Conservation (phyloP, 176 grass and related monocot genomes). For the Raddia guianensis region DNA sequence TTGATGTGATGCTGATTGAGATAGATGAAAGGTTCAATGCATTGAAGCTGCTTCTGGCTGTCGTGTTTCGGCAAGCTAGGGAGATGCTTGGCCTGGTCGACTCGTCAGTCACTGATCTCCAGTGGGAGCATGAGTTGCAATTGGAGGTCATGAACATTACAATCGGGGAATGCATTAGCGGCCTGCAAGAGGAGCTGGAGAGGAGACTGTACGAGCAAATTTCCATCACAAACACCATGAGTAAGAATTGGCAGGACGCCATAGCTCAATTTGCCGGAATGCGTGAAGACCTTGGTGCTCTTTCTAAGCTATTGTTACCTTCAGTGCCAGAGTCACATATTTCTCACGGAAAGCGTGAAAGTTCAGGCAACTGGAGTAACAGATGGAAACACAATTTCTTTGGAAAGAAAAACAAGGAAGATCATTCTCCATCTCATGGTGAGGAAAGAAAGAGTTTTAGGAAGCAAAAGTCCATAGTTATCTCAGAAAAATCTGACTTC, state of each 20-base stretch:
- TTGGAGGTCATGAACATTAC: conserved; percentile 56
- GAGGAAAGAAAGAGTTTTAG: conserved; percentile 61
- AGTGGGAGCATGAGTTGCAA: conserved; percentile 78
- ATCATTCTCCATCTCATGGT: conserved; percentile 47
- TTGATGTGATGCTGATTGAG: conserved; percentile 59
- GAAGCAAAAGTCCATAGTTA: conserved; percentile 55
- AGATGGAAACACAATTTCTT: conserved; percentile 78
- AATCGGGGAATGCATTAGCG: conserved; percentile 61
- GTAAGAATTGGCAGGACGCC: conserved; percentile 72
- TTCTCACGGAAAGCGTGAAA: conserved; percentile 55
- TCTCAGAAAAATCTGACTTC: conserved; percentile 78
- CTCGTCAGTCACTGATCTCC: conserved; percentile 54
- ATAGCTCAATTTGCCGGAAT: conserved; percentile 59
- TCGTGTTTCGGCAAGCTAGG: conserved; percentile 62
- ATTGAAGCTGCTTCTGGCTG: conserved; percentile 61
- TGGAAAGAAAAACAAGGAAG: conserved; percentile 62
- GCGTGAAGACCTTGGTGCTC: conserved; percentile 70
- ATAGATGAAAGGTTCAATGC: conserved; percentile 74
- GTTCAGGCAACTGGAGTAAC: conserved; percentile 61
- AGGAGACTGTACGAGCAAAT: conserved; percentile 69
- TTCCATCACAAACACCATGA: conserved; percentile 62
- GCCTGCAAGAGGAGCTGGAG: conserved; percentile 76
- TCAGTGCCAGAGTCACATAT: conserved; percentile 54
- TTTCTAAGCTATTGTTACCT: conserved; percentile 59
- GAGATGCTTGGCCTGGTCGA: conserved; percentile 55